Evolutionary conservation across 1,284 basidiomycete species (phyloP), one percentile per base, ranked within the genome.

Genomic region (Peniophora sp.): DNA sequence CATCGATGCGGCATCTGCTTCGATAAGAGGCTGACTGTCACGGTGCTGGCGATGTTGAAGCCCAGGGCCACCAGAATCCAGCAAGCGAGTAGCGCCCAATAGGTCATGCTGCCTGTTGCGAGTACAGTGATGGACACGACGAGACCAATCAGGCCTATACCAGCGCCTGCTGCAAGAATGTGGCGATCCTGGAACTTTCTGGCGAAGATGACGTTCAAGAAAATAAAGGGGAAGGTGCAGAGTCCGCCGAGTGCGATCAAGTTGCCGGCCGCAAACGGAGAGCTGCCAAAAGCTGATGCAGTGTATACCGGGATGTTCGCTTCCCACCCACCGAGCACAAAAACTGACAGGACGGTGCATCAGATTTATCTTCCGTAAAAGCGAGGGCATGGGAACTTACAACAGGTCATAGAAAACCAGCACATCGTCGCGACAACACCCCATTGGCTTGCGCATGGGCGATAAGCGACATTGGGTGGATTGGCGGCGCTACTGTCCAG

Each of bases 41-140:
- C 76, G 1, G 82, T 85, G 56, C 75, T 82, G 11, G 81, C 75
- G 32, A 85, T 67, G 63, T 85, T 85, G 69, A 85, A 86, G 0
- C 84, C 83, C 12, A 86, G 69, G n/a, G 83, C 83, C 20, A 85
- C 67, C 22, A 77, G 68, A 69, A 78, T 81, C 83, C 85, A 87
- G 60, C 76, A 81, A 1, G 74, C 66, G 57, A 79, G 83, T n/a
- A 83, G 59, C 17, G 71, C 71, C 2, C 70, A 75, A 54, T 77
- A 81, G 24, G 63, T 70, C 20, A 83, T 64, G 22, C 60, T 68
- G 24, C 66, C 57, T 8, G 69, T 61, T 23, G 59, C 55, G 1
- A 83, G 63, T 22, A 81, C 68, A 2, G 64, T 65, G 24, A 82
- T 62, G 57, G 78, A 73, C 52, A 78, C 63, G 35, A 83, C 55